Conservation (phyloP, 768 basidiomycete species). For the Tylopilus subfusipes region DNA sequence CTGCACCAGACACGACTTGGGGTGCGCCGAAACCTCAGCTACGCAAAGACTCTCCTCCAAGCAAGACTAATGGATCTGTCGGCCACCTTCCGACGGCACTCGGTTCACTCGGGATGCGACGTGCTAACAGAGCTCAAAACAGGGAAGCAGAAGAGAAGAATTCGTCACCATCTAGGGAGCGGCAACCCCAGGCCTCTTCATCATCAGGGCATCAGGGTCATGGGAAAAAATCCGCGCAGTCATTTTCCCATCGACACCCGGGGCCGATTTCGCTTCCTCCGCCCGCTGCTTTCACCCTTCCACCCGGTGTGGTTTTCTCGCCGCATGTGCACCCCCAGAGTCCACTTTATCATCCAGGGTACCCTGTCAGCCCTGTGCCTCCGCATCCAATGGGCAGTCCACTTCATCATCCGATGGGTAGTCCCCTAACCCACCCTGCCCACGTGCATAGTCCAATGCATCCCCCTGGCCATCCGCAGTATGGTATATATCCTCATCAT, state of each 20-base stretch:
- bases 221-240: constrained; percentile 16
- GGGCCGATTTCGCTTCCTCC: constrained; percentile 70
- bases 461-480: constrained; percentile 30
- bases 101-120: constrained; percentile 30
- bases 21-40: constrained; percentile 12
- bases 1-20: constrained; percentile 14
- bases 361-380: constrained; percentile 29
- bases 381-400: constrained; percentile 30
- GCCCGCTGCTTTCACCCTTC: constrained; percentile 44
- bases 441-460: constrained; percentile 32
- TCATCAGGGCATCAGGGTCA: constrained; percentile 10
- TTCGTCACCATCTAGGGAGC: constrained; percentile 14
- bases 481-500: constrained; percentile 25
- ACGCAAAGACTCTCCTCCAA: constrained; percentile 7
- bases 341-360: constrained; percentile 38
- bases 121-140: constrained; percentile 24
- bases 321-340: constrained; percentile 36
- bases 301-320: constrained; percentile 34
- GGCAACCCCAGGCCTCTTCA: constrained; percentile 10
- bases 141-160: constrained; percentile 24
- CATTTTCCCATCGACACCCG: constrained; percentile 49
- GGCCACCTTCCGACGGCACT: constrained; percentile 22
- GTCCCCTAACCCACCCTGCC: constrained; percentile 30
- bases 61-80: constrained; percentile 16
- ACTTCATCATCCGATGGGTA: constrained; percentile 39